Conservation (phyloP, 2,329 filamentous ascomycete species). For the Clarireedia paspali region DNA sequence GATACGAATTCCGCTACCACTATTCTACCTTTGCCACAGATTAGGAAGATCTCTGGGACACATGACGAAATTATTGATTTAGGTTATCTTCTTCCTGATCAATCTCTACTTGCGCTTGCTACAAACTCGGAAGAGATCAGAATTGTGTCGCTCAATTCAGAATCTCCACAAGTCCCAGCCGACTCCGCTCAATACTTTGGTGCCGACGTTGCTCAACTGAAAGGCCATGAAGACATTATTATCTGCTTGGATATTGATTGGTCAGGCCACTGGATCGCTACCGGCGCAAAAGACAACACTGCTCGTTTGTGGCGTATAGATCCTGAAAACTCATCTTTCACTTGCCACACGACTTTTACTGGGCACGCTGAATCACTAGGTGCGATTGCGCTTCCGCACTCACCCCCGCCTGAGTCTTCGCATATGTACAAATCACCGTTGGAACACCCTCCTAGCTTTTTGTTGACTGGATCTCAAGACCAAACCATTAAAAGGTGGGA, state of each 20-base stretch:
- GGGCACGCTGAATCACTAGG: slow-evolving; percentile 93
- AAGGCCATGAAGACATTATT: slow-evolving; percentile 91
- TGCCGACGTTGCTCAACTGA: slow-evolving; percentile 76
- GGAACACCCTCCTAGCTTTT: slow-evolving; percentile 70
- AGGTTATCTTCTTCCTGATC: slow-evolving; percentile 73
- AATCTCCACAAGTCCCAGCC: slow-evolving; percentile 17
- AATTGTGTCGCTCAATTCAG: slow-evolving; percentile 61
- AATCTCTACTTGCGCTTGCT: slow-evolving; percentile 77
- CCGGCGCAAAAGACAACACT: slow-evolving; percentile 93
- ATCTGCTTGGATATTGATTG: slow-evolving; percentile 92
- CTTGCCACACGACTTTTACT: slow-evolving; percentile 74
- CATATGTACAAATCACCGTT: slow-evolving; percentile 66
- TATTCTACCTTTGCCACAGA: slow-evolving; percentile 32
- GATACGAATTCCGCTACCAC: slow-evolving; percentile 29
- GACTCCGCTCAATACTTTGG: slow-evolving; percentile 62
- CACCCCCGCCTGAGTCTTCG: slow-evolving; percentile 58
- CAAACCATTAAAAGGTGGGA: slow-evolving; percentile 95
- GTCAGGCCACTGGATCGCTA: slow-evolving; percentile 95
- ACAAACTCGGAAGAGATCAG: slow-evolving; percentile 94
- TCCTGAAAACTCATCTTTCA: slow-evolving; percentile 62
- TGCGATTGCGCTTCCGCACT: slow-evolving; percentile 75
- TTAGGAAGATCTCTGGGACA: slow-evolving; percentile 83
- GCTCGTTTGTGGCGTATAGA: slow-evolving; percentile 88
- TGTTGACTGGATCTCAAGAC: slow-evolving; percentile 91
- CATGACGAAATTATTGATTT: slow-evolving; percentile 98